Evolutionary conservation across 768 basidiomycete species (phyloP).

Genomic region (Leucocoprinus sp.): DNA sequence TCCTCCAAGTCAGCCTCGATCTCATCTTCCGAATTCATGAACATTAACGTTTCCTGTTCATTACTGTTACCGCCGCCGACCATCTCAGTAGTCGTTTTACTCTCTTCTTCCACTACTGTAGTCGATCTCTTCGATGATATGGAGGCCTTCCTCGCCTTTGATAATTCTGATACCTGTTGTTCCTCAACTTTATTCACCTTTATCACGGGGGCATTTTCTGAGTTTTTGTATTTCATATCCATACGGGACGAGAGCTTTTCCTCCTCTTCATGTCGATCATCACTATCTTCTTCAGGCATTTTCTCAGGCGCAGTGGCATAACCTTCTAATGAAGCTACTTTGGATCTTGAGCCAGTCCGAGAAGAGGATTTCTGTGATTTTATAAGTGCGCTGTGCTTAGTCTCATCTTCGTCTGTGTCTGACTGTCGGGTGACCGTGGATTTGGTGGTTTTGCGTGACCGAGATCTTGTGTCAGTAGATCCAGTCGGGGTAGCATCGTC

Average conservation of each 20-base stretch:
- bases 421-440: slow-evolving; percentile 18
- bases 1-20: background rate
- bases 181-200: too few species aligned
- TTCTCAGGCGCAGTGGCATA: slow-evolving; percentile 21
- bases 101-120: too few species aligned
- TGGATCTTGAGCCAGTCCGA: slow-evolving; percentile 15
- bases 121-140: too few species aligned
- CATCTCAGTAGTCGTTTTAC: too few species aligned
- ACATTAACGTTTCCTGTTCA: background rate
- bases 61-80: background rate
- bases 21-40: background rate
- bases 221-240: too few species aligned
- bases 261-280: slow-evolving; percentile 11
- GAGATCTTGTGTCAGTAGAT: background rate
- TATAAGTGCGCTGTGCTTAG: background rate
- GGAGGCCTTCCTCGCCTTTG: too few species aligned
- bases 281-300: slow-evolving; percentile 14
- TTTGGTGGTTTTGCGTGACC: slow-evolving; percentile 15
- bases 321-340: slow-evolving; percentile 15
- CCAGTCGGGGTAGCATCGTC: background rate
- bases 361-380: slow-evolving; percentile 6
- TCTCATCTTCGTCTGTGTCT: background rate
- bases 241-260: too few species aligned
- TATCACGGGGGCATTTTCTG: too few species aligned
- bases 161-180: too few species aligned